Percentiles rank a stretch among this genome's conserved stretches.
These are phyloP conservation scores for Eimeria falciformis DNA, from an alignment of 169 alveolate species.

Conservation along the genomic window DNA sequence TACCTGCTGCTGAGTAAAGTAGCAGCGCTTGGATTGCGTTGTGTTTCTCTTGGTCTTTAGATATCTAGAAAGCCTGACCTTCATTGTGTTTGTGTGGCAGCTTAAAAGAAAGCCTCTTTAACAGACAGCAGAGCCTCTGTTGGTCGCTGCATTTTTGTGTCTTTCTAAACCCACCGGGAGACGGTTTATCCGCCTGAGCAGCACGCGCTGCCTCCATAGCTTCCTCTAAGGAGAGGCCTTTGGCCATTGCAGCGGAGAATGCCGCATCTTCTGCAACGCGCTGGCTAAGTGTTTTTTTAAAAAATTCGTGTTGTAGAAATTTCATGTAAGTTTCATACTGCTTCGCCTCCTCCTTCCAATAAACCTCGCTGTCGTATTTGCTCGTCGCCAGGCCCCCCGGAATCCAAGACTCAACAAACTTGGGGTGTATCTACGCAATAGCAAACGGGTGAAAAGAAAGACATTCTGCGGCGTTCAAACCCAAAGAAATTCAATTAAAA, in stretches of 20 bases:
- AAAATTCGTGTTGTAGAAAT: conserved; percentile 69
- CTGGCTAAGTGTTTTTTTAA: conserved; percentile 42
- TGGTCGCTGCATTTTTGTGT: too few species aligned
- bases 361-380: conserved; percentile 57
- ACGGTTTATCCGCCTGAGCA: not conserved
- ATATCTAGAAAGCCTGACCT: not conserved
- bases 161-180: not conserved
- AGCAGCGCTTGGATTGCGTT: too few species aligned
- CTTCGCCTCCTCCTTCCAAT: conserved; percentile 70
- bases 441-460: too few species aligned
- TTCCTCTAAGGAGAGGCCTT: conserved; percentile 7
- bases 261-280: conserved; percentile 39
- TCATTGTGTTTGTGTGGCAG: too few species aligned
- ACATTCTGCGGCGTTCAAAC: too few species aligned
- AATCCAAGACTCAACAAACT: conserved; percentile 58
- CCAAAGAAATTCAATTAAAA: too few species aligned
- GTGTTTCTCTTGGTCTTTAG: too few species aligned
- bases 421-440: conserved; percentile 10
- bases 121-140: too few species aligned
- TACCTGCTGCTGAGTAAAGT: too few species aligned
- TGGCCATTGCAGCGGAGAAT: conserved; percentile 35
- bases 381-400: conserved; percentile 66
- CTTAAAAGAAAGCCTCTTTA: too few species aligned
- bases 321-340: conserved; percentile 76
- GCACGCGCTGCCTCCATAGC: conserved; percentile 1